Conservation (phyloP, 2,329 filamentous ascomycete genomes). For the Botrytis paeoniae region DNA sequence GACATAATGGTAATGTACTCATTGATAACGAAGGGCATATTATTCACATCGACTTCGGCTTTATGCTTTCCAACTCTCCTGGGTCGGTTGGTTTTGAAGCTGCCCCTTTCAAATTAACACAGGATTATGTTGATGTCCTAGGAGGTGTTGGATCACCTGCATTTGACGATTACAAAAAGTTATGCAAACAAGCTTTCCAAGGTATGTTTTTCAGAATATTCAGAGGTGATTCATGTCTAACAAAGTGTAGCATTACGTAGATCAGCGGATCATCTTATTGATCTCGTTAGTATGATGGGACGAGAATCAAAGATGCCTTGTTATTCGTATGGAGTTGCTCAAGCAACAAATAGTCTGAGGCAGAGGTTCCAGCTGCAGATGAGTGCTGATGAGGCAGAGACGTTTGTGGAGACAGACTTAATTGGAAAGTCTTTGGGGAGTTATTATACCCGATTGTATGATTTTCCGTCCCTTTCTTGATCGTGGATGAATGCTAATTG, state of each 20-base stretch:
- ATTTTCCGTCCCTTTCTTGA: constrained; percentile 20
- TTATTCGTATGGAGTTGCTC: constrained; percentile 69
- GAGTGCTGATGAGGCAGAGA: constrained; percentile 76
- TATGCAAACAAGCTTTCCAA: constrained; percentile 83
- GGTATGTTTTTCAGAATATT: constrained; percentile 45
- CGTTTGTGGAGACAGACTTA: constrained; percentile 76
- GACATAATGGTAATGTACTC: constrained; percentile 82
- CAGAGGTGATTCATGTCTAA: neutral
- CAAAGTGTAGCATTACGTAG: constrained; percentile 60
- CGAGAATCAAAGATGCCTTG: constrained; percentile 81
- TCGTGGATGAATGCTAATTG: constrained; percentile 16
- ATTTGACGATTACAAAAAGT: constrained; percentile 71
- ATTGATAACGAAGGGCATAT: constrained; percentile 85
- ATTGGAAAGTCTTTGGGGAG: constrained; percentile 79
- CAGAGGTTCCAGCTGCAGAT: constrained; percentile 79
- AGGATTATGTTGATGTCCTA: constrained; percentile 81
- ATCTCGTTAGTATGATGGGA: constrained; percentile 82
- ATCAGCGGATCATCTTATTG: constrained; percentile 76
- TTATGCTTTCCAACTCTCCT: constrained; percentile 84
- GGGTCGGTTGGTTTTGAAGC: constrained; percentile 83
- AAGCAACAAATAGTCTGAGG: constrained; percentile 66
- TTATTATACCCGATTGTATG: constrained; percentile 82
- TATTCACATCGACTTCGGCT: constrained; percentile 85
- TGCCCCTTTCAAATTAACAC: constrained; percentile 80
- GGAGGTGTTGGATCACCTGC: constrained; percentile 68